Evolutionary conservation across 2,329 filamentous ascomycete genomes (phyloP).

Genomic region (Penicillium sumatraense): DNA sequence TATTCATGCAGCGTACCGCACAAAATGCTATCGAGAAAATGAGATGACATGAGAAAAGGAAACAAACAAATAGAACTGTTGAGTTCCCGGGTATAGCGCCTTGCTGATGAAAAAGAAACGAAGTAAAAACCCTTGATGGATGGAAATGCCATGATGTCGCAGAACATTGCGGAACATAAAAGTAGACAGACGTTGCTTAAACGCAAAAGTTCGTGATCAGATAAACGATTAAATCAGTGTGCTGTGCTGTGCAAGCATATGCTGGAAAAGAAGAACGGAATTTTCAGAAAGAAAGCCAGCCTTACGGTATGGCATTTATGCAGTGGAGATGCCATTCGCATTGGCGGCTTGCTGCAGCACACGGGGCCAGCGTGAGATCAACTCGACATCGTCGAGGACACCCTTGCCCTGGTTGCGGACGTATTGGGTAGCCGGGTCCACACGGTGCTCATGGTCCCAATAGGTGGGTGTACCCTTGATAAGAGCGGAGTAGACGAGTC

Average conservation of each 20-base stretch:
- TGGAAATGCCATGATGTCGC: constrained; percentile 7
- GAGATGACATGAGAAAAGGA: neutral
- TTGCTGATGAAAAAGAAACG: constrained; percentile 28
- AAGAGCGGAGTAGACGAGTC: constrained; percentile 79
- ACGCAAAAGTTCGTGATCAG: constrained; percentile 3
- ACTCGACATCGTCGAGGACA: constrained; percentile 46
- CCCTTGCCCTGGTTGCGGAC: constrained; percentile 65
- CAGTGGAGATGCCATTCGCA: constrained; percentile 20
- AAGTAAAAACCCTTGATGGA: constrained; percentile 12
- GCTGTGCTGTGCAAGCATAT: neutral
- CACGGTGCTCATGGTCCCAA: constrained; percentile 81
- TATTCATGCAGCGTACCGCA: neutral
- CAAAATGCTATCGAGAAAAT: constrained; percentile 6
- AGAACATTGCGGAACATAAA: constrained; percentile 5
- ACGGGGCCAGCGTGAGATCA: constrained; percentile 48
- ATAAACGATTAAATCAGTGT: neutral
- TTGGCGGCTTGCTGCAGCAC: constrained; percentile 40
- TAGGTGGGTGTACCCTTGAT: constrained; percentile 74
- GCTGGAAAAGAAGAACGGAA: neutral
- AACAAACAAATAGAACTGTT: constrained; percentile 12
- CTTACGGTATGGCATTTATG: neutral
- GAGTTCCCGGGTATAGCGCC: constrained; percentile 35
- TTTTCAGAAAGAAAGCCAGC: neutral
- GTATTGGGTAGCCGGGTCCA: constrained; percentile 63
- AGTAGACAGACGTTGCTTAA: constrained; percentile 9